Conservation (phyloP, 257 asterid species). For the Solanum piurae region DNA sequence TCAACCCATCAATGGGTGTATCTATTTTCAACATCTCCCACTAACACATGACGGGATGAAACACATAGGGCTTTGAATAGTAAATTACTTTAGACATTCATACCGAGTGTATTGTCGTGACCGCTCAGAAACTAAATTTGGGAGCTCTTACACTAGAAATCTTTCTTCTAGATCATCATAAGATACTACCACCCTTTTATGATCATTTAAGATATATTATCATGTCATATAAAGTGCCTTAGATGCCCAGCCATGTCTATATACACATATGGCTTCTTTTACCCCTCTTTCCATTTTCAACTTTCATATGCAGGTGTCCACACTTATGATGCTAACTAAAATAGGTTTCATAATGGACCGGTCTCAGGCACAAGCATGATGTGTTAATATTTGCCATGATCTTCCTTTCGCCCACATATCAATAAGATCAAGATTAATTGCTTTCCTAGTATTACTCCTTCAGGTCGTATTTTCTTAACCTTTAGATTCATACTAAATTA, state of each 20-base stretch:
- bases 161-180: too few relatives aligned
- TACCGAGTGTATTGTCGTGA: too few relatives aligned
- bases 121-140: background rate
- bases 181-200: background rate
- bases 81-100: too few relatives aligned
- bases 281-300: background rate
- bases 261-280: background rate
- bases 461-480: background rate
- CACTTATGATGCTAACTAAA: too few relatives aligned
- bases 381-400: too few relatives aligned
- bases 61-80: background rate
- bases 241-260: background rate
- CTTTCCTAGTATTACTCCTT: background rate
- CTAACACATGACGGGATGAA: background rate
- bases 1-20: background rate
- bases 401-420: background rate
- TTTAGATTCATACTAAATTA: too few relatives aligned
- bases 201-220: background rate
- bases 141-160: background rate
- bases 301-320: background rate
- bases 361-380: too few relatives aligned
- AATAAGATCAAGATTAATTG: background rate
- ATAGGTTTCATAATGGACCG: too few relatives aligned
- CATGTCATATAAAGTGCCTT: background rate
- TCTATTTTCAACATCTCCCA: background rate